Percentiles rank a stretch among this genome's conserved stretches.
phyloP scores from a whole-genome alignment of 805 yeast genomes.

The Candida saitoana region DNA sequence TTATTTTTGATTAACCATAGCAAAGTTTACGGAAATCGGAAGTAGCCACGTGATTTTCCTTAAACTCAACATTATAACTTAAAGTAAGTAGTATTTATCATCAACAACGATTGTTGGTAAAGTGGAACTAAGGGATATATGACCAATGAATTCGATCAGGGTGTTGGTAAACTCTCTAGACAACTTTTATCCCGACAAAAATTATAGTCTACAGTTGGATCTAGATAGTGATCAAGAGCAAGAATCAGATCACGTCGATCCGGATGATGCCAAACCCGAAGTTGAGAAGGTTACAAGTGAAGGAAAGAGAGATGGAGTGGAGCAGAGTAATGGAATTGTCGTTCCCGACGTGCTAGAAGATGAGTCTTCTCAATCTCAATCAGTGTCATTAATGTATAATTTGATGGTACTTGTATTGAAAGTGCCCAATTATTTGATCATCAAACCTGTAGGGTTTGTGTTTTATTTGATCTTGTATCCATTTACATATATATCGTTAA shows the following conservation, averaged over 20 bases:
- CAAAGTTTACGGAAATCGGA: neutral
- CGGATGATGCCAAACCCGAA: slow-evolving; percentile 7
- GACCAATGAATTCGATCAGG: slow-evolving; percentile 32
- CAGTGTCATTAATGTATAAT: neutral
- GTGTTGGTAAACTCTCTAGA: slow-evolving; percentile 32
- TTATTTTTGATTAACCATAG: too few species aligned
- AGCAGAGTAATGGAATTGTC: neutral
- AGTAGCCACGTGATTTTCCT: slow-evolving; percentile 1
- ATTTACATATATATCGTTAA: slow-evolving; percentile 25
- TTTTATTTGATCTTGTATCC: slow-evolving; percentile 59
- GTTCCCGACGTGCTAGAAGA: neutral
- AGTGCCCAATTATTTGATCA: slow-evolving; percentile 36
- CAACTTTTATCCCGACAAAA: slow-evolving; percentile 18
- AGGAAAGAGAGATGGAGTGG: neutral
- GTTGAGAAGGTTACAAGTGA: slow-evolving; percentile 1
- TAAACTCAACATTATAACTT: neutral
- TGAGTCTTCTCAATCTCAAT: neutral
- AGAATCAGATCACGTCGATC: slow-evolving; percentile 7
- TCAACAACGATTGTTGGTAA: neutral
- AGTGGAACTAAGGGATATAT: neutral
- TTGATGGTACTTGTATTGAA: slow-evolving; percentile 6
- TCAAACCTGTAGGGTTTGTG: slow-evolving; percentile 48
- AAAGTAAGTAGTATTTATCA: neutral
- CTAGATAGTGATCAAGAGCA: slow-evolving; percentile 3
- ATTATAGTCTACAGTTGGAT: slow-evolving; percentile 6